Base-by-base conservation (phyloP, 768 basidiomycete species). In the Serendipita vermifera region DNA sequence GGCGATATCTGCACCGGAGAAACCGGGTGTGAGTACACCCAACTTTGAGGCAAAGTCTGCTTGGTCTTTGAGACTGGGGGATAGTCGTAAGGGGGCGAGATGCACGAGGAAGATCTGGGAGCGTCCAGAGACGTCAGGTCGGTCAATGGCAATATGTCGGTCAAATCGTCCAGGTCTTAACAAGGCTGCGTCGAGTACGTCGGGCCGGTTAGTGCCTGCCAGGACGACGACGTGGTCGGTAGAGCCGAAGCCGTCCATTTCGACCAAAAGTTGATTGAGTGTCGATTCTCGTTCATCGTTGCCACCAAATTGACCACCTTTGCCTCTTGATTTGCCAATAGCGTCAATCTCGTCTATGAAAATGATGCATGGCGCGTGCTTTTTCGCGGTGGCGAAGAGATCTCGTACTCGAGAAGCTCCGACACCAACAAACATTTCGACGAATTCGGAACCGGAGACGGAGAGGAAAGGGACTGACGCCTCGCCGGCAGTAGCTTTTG, bases 341-440 rank as follows among this genome's bases (percentile, higher is more conserved):
- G 96, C 96, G 68, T 99, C 96, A 60, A 99, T 99, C 72, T 99
- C 96, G 69, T 99, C 96, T 60, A 99, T 80, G 71, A 99, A 99
- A 67, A 99, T 88, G 75, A 99, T 99, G 66, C 90, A 93, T 0
- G 96, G 96, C 0, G 96, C 92, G 66, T 96, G 81, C 75, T 97
- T 97, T 78, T 88, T 92, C 43, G 96, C 96, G 3, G 87, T 92
- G 32, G 92, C 87, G 69, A 99, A 99, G 38, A 99, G 81, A 70
- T 99, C 96, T 46, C 96, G 83, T 9, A 99, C 96, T 60, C 96
- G 82, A 3, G 91, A 93, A 2, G 96, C 92, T 57, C 96, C 96
- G 54, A 98, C 96, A 70, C 96, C 96, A 62, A 99, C 96, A 66
- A 98, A 99, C 93, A 98, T 97, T 72, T 99, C 96, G 59, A 99